phyloP scores from a whole-genome alignment of 257 asterid genomes.

The Solanum corneliomulleri region DNA sequence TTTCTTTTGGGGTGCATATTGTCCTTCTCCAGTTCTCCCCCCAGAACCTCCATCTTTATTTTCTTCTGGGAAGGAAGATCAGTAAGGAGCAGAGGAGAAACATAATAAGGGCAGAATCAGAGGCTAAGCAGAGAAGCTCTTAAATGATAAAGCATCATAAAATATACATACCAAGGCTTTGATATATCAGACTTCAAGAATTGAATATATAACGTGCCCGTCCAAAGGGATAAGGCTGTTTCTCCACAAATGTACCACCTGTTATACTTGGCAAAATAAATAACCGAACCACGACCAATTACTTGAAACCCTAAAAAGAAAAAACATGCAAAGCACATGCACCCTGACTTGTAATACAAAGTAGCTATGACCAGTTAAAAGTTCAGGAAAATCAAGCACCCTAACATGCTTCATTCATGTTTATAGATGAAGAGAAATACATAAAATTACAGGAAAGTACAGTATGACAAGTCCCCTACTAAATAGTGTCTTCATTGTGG shows the following conservation, averaged over 20 bases:
- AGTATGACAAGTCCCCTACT: background rate
- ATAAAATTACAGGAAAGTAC: background rate
- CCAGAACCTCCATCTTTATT: background rate
- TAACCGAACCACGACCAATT: background rate
- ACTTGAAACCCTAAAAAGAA: background rate
- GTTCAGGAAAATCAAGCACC: background rate
- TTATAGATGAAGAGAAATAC: background rate
- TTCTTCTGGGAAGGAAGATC: background rate
- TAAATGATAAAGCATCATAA: background rate
- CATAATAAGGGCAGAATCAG: background rate
- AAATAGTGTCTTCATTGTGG: background rate
- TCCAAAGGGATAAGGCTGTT: slow-evolving; percentile 81
- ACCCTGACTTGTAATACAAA: background rate
- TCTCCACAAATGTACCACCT: slow-evolving; percentile 97
- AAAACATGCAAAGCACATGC: background rate
- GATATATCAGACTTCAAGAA: slow-evolving; percentile 58
- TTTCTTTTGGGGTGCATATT: background rate
- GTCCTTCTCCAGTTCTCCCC: background rate
- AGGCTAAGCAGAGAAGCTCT: background rate
- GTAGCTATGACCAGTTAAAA: background rate
- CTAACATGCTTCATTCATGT: background rate
- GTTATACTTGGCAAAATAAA: slow-evolving; percentile 4
- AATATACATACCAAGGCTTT: slow-evolving; percentile 67
- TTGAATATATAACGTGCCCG: slow-evolving; percentile 56
- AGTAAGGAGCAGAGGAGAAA: background rate